A percentile compares a stretch with the other conserved stretches of the same genome.
Evolutionary conservation across 2,329 filamentous ascomycete species (phyloP).

Genomic region (Cercospora berteroae): DNA sequence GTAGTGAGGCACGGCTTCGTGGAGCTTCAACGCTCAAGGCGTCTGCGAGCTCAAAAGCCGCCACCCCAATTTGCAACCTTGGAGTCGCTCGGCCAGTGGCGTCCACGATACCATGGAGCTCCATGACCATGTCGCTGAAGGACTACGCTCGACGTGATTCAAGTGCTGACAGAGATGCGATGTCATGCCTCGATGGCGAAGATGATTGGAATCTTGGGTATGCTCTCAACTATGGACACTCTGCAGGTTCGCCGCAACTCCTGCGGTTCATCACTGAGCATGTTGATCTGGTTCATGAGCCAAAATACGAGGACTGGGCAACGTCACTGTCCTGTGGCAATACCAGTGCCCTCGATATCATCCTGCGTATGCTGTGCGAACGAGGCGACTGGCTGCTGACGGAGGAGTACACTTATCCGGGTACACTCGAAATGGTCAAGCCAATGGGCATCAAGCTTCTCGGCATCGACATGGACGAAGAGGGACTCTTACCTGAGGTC

Average conservation of each 20-base stretch:
- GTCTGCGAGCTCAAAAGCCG: conserved; percentile 14
- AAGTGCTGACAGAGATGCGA: not conserved
- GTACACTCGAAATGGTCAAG: conserved; percentile 30
- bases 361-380: conserved; percentile 33
- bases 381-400: conserved; percentile 29
- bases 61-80: conserved; percentile 18
- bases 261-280: conserved; percentile 34
- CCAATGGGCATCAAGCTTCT: conserved; percentile 31
- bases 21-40: conserved; percentile 21
- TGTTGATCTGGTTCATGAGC: conserved; percentile 33
- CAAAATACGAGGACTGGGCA: conserved; percentile 37
- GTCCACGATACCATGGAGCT: conserved; percentile 19
- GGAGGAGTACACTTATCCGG: conserved; percentile 34
- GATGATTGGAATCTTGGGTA: conserved; percentile 27
- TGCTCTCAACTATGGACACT: conserved; percentile 33
- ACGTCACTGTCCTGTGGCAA: conserved; percentile 33
- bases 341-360: conserved; percentile 36
- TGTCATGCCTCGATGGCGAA: conserved; percentile 18
- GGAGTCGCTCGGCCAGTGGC: conserved; percentile 20
- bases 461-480: conserved; percentile 34
- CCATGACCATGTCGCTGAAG: conserved; percentile 12
- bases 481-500: conserved; percentile 31
- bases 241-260: conserved; percentile 29
- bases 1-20: conserved; percentile 16
- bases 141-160: not conserved